phyloP scores from a whole-genome alignment of 176 grass and related monocot genomes.

The Musa itinerans region DNA sequence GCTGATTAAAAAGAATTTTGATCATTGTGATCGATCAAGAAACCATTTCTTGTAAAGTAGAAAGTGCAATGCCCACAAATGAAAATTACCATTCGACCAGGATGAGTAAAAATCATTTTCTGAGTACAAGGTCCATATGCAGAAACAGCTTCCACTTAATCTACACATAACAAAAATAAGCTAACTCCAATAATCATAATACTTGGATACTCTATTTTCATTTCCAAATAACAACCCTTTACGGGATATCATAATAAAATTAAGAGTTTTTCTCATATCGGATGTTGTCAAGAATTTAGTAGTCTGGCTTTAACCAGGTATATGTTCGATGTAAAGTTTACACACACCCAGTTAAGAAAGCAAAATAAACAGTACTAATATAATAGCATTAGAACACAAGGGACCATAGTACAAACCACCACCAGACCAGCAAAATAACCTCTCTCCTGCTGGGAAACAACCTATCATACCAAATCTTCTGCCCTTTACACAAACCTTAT shows the following conservation, averaged over 20 bases:
- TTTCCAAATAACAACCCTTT: no score
- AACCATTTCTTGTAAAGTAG: neutral
- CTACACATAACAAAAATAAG: neutral
- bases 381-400: neutral
- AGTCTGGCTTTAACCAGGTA: no score
- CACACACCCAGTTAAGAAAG: no score
- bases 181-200: no score
- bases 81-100: neutral
- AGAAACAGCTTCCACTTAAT: neutral
- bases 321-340: no score
- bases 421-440: neutral
- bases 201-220: no score
- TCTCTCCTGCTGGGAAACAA: neutral
- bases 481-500: neutral
- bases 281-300: no score
- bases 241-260: no score
- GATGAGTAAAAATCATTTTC: neutral
- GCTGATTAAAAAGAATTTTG: neutral
- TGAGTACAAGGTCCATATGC: neutral
- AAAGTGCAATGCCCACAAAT: neutral
- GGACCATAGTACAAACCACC: neutral
- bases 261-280: no score
- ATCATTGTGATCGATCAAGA: neutral
- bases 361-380: neutral
- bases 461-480: neutral